Percentiles rank a stretch among this genome's conserved stretches.
Conservation (phyloP, 345 rosid genomes). For the Limnanthes douglasii region DNA sequence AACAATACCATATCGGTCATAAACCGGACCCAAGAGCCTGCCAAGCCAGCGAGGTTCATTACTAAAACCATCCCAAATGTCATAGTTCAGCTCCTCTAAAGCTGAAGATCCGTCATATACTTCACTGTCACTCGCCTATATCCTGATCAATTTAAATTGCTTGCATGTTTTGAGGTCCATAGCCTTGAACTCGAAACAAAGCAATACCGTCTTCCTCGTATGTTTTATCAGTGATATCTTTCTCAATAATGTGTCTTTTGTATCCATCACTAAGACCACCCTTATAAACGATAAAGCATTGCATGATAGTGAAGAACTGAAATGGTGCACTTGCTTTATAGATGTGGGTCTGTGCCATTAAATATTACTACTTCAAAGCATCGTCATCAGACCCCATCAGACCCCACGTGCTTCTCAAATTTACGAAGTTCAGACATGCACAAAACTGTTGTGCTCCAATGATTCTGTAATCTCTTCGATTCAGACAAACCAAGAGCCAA, state of each 20-base stretch:
- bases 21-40: conserved; percentile 80
- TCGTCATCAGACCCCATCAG: too few relatives aligned
- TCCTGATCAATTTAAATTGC: conserved; percentile 92
- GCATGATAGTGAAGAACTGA: conserved; percentile 82
- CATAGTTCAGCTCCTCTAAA: conserved; percentile 74
- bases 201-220: conserved; percentile 72
- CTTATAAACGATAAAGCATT: conserved; percentile 80
- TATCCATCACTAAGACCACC: conserved; percentile 87
- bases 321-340: conserved; percentile 83
- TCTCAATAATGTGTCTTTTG: conserved; percentile 61
- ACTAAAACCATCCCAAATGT: conserved; percentile 90
- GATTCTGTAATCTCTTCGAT: too few relatives aligned
- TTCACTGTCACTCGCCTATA: conserved; percentile 81
- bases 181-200: conserved; percentile 77
- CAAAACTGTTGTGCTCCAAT: too few relatives aligned
- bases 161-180: conserved; percentile 99
- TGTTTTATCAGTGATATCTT: conserved; percentile 65
- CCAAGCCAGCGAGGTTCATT: conserved; percentile 97
- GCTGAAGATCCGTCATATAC: conserved; percentile 69
- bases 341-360: conserved; percentile 81
- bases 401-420: too few relatives aligned
- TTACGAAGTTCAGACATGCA: too few relatives aligned
- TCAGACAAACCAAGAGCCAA: too few relatives aligned
- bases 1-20: conserved; percentile 92
- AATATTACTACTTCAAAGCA: too few relatives aligned